Conservation (phyloP, 2,329 filamentous ascomycete species). For the Neofusicoccum sp. region DNA sequence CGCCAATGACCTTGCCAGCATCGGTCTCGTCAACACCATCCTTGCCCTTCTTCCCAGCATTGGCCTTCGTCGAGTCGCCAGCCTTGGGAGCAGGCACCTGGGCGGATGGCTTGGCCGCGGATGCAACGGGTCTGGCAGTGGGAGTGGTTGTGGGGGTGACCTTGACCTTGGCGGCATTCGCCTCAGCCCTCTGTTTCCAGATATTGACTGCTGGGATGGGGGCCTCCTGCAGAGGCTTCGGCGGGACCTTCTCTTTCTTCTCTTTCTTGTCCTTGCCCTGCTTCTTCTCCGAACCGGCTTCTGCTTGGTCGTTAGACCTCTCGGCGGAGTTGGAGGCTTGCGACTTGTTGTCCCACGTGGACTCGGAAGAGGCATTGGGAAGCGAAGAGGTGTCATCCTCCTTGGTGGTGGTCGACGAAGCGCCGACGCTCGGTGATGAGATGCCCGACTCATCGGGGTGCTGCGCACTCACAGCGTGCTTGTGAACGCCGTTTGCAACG, state of each 20-base stretch:
- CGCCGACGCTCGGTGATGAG: constrained; percentile 56
- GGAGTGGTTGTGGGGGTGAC: constrained; percentile 22
- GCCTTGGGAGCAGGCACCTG: constrained; percentile 24
- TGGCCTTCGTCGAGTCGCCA: constrained; percentile 7
- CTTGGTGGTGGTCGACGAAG: constrained; percentile 54
- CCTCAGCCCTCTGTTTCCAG: constrained; percentile 77
- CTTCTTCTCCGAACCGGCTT: constrained; percentile 32
- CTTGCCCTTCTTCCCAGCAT: constrained; percentile 28
- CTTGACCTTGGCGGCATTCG: constrained; percentile 42
- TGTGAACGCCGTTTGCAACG: constrained; percentile 24
- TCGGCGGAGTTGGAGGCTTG: constrained; percentile 65
- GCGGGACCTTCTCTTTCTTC: constrained; percentile 49
- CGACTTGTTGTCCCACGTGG: constrained; percentile 65
- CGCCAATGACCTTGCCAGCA: constrained; percentile 25
- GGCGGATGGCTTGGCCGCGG: constrained; percentile 7
- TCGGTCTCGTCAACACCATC: neutral
- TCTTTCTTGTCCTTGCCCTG: constrained; percentile 51
- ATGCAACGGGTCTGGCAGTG: constrained; percentile 32
- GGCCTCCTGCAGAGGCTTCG: constrained; percentile 71
- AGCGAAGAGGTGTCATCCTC: constrained; percentile 62
- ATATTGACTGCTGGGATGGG: constrained; percentile 81
- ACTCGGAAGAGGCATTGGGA: constrained; percentile 63
- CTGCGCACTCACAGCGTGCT: constrained; percentile 12
- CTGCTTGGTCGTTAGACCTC: constrained; percentile 48
- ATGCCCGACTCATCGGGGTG: constrained; percentile 28